These are phyloP conservation scores for Trichoderma lentiforme DNA, from an alignment of 2,329 filamentous ascomycete genomes.

Conservation along the genomic window DNA sequence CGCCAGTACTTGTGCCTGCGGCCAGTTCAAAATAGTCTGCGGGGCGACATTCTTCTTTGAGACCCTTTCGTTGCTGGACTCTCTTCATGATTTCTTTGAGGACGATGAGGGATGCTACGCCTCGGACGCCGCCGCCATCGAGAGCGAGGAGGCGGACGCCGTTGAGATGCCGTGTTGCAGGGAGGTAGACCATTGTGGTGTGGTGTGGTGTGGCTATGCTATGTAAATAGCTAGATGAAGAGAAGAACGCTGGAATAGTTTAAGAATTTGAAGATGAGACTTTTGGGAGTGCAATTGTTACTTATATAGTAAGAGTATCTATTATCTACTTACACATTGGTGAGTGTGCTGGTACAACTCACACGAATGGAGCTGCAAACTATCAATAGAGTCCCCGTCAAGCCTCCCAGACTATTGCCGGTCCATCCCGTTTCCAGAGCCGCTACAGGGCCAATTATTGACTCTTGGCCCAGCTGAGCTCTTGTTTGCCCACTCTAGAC, in stretches of 20 bases:
- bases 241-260: background rate
- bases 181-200: constrained; percentile 2
- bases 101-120: background rate
- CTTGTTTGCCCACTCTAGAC: background rate
- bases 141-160: constrained; percentile 11
- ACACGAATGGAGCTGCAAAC: background rate
- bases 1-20: constrained; percentile 3
- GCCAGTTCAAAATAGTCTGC: constrained; percentile 9
- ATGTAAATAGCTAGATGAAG: background rate
- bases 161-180: constrained; percentile 8
- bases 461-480: constrained; percentile 1
- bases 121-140: constrained; percentile 11
- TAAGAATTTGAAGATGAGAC: background rate
- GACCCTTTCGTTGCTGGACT: background rate
- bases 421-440: constrained; percentile 3
- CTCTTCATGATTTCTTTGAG: constrained; percentile 12
- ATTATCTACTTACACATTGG: background rate
- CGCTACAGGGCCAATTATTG: constrained; percentile 6
- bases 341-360: background rate
- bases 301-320: background rate
- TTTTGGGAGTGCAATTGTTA: background rate
- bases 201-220: background rate
- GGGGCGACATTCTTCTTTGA: constrained; percentile 7
- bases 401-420: background rate
- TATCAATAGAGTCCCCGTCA: background rate